Percentiles rank a stretch among this genome's conserved stretches.
These are phyloP conservation scores for Nakaseomyces kungkrabaensis DNA, from an alignment of 1,139 yeast genomes.

Conservation along the genomic window DNA sequence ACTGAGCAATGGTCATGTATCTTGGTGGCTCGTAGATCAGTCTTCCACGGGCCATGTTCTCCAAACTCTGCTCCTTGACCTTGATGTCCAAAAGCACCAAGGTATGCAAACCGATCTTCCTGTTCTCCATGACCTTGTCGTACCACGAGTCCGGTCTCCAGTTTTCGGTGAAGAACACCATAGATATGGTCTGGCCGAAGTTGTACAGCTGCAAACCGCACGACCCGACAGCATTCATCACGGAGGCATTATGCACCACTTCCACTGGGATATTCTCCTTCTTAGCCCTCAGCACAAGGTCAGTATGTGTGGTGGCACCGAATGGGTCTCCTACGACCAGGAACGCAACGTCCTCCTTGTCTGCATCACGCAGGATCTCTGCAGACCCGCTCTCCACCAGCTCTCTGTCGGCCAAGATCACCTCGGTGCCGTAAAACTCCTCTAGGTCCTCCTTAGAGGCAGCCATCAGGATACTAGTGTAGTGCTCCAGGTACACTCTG, in stretches of 20 bases:
- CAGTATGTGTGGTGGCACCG: constrained; percentile 98
- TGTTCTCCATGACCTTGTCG: constrained; percentile 77
- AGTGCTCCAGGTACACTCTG: constrained; percentile 87
- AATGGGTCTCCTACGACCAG: constrained; percentile 96
- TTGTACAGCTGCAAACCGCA: constrained; percentile 92
- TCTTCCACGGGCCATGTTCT: constrained; percentile 89
- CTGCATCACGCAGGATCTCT: constrained; percentile 65
- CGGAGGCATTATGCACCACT: constrained; percentile 88
- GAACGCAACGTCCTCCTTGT: constrained; percentile 77
- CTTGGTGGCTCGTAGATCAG: constrained; percentile 93
- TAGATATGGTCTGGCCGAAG: constrained; percentile 92
- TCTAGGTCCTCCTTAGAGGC: constrained; percentile 64
- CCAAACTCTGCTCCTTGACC: constrained; percentile 92
- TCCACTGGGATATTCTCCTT: constrained; percentile 71
- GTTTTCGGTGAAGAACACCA: constrained; percentile 86
- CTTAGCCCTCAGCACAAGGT: constrained; percentile 81
- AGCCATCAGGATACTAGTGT: constrained; percentile 91
- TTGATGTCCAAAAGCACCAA: constrained; percentile 81
- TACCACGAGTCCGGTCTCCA: constrained; percentile 98
- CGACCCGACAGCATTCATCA: constrained; percentile 97
- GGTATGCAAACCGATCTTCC: constrained; percentile 86
- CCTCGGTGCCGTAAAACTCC: constrained; percentile 73
- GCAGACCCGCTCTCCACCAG: constrained; percentile 87
- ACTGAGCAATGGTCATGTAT: constrained; percentile 86
- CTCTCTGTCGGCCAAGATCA: constrained; percentile 87